Evolutionary conservation across 495 filamentous ascomycete species (phyloP), one percentile per base, ranked within the genome.

Genomic region (Hypomontagnella monticulosa): DNA sequence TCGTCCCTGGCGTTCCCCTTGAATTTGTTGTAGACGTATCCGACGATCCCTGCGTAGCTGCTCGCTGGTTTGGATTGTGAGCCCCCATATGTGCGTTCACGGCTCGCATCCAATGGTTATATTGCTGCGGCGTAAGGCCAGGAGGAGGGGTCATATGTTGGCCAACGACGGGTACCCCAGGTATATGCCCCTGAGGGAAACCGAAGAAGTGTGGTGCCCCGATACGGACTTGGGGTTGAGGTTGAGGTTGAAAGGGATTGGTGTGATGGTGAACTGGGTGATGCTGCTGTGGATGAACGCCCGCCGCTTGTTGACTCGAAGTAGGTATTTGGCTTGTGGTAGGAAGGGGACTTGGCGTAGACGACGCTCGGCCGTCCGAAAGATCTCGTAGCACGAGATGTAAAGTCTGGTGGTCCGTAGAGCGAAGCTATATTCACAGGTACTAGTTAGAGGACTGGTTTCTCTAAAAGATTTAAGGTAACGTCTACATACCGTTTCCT

Each of bases 301-400:
- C 46, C 16, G 47, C 7, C 5, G 55, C 8, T 18, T 30, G 52
- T 48, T 57, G 63, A 18, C 32, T 12, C 3, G 59, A 16, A 3
- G 57, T 57, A 14, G 75, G 65, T 33, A 34, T 53, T 30, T 70
- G 70, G 55, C 46, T 53, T 14, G 62, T 19, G 9, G 51, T 7
- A 18, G 51, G 40, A 32, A 56, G 40, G 14, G 73, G 66, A 37
- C 44, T 64, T 19, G 73, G 52, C 20, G 57, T 56, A 7, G 64
- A 37, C 30, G 81, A 75, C 9, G 61, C 9, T 33, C 71, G 71
- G n/a, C 67, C 51, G 44, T 75, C 68, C 36, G 58, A 59, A n/a
- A 60, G 23, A 57, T 81, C 79, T 59, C 80, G 72, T 18, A 91
- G 71, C 5, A 88, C 88, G n/a, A 92, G 83, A 71, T 92, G 89